phyloP scores from a whole-genome alignment of 192 early-diverging fungal genomes.

The Coemansia sp. region DNA sequence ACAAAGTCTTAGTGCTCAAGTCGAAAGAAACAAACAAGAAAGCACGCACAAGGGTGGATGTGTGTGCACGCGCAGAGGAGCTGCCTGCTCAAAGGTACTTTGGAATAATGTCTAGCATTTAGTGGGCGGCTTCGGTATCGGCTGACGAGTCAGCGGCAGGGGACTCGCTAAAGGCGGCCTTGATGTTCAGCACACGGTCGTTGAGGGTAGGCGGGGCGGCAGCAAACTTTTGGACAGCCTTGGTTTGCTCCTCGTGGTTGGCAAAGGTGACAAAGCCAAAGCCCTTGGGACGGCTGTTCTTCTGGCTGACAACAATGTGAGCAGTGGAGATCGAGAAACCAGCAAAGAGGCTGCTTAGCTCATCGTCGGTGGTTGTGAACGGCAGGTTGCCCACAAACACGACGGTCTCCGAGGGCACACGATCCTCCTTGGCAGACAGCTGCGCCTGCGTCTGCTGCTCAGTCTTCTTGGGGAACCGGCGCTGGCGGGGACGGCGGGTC shows the following conservation, averaged over 20 bases:
- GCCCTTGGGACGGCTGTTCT: slow-evolving; percentile 77
- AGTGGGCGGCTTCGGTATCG: slow-evolving; percentile 2
- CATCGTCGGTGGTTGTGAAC: slow-evolving; percentile 64
- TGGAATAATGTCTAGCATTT: too few relatives aligned
- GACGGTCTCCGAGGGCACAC: slow-evolving; percentile 52
- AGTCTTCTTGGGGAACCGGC: background rate
- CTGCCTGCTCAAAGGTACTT: too few relatives aligned
- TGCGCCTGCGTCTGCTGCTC: slow-evolving; percentile 4
- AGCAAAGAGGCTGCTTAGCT: slow-evolving; percentile 68
- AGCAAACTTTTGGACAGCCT: slow-evolving; percentile 29
- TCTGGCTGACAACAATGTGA: slow-evolving; percentile 65
- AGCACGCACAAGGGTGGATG: too few relatives aligned
- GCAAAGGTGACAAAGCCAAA: slow-evolving; percentile 91
- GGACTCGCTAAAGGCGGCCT: slow-evolving; percentile 41
- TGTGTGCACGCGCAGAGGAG: too few relatives aligned
- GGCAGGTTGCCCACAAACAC: slow-evolving; percentile 80
- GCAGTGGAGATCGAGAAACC: slow-evolving; percentile 67
- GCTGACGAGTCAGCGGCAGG: slow-evolving; percentile 7
- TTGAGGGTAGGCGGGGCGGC: slow-evolving; percentile 10
- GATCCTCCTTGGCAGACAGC: slow-evolving; percentile 28
- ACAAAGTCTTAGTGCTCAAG: too few relatives aligned
- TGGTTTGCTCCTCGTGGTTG: slow-evolving; percentile 67
- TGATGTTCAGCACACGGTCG: slow-evolving; percentile 40
- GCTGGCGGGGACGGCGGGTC: slow-evolving; percentile 4
- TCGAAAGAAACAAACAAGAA: too few relatives aligned